Evolutionary conservation across 139 green algal genomes (phyloP).

Genomic region (Asterochloris erici): DNA sequence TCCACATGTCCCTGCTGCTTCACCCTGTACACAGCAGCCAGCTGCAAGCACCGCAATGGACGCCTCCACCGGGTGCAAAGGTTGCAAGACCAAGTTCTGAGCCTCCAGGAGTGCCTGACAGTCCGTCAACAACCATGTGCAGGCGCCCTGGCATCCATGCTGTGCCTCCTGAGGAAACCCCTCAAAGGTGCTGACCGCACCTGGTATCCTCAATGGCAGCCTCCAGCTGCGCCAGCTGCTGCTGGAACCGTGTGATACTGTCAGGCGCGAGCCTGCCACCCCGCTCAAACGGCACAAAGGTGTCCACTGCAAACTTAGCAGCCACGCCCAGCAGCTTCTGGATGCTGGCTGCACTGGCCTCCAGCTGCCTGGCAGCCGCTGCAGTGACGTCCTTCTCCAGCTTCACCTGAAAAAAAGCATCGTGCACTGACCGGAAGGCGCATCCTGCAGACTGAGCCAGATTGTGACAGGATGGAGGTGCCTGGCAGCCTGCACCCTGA

Average conservation of each 20-base stretch:
- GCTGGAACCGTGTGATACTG: slow-evolving; percentile 31
- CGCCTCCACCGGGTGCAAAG: too few species aligned
- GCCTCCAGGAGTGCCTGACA: too few species aligned
- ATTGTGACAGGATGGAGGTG: not conserved
- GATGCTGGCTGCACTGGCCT: slow-evolving; percentile 10
- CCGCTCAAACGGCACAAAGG: slow-evolving; percentile 27
- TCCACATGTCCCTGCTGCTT: slow-evolving; percentile 24
- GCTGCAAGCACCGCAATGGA: too few species aligned
- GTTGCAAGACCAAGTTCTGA: too few species aligned
- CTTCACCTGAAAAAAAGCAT: slow-evolving; percentile 18
- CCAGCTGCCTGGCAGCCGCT: slow-evolving; percentile 12
- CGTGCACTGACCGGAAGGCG: not conserved
- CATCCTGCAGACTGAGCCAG: not conserved
- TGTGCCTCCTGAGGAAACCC: too few species aligned
- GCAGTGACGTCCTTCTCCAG: slow-evolving; percentile 32
- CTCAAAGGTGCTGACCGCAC: not conserved
- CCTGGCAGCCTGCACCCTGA: not conserved
- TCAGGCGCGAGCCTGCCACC: slow-evolving; percentile 15
- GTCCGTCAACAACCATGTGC: too few species aligned
- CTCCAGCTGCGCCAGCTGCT: slow-evolving; percentile 37
- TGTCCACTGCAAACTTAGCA: slow-evolving; percentile 28
- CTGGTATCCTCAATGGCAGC: slow-evolving; percentile 21
- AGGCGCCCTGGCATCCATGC: too few species aligned
- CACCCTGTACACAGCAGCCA: not conserved
- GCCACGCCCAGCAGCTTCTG: slow-evolving; percentile 33